These are phyloP conservation scores for Kodamaea restingae DNA, from an alignment of 805 yeast genomes.

Conservation along the genomic window DNA sequence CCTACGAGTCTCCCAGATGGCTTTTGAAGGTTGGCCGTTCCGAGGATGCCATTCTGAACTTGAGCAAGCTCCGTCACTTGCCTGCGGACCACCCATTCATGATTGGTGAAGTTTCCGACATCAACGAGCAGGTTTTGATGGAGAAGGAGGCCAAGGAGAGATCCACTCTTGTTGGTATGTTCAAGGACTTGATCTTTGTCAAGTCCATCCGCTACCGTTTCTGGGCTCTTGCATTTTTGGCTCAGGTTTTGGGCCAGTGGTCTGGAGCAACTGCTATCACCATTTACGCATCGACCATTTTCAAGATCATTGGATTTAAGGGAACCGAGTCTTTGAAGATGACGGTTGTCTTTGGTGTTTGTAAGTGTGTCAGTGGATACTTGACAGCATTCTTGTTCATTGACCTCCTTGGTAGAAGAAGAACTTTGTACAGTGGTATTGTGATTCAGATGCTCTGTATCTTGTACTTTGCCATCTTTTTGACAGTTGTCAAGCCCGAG, in stretches of 20 bases:
- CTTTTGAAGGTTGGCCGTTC: conserved; percentile 16
- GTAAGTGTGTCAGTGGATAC: conserved; percentile 48
- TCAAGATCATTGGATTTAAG: conserved; percentile 15
- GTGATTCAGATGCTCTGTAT: conserved; percentile 39
- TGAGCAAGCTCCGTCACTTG: conserved; percentile 18
- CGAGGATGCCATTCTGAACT: conserved; percentile 17
- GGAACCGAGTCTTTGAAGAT: conserved; percentile 20
- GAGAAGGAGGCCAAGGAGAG: conserved; percentile 21
- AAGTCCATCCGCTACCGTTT: conserved; percentile 41
- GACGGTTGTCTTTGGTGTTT: conserved; percentile 50
- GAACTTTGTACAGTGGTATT: conserved; percentile 44
- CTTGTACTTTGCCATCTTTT: conserved; percentile 45
- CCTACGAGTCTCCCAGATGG: conserved; percentile 24
- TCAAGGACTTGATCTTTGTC: conserved; percentile 31
- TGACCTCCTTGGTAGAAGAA: conserved; percentile 51
- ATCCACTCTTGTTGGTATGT: conserved; percentile 13
- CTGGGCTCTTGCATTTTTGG: conserved; percentile 33
- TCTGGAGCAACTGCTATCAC: conserved; percentile 38
- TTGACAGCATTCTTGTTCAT: conserved; percentile 50
- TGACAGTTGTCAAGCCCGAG: conserved; percentile 38
- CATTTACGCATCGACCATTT: conserved; percentile 51
- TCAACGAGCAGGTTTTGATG: conserved; percentile 37
- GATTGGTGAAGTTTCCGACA: conserved; percentile 40
- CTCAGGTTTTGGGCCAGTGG: conserved; percentile 21
- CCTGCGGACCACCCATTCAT: conserved; percentile 23